Percentiles rank a stretch among this genome's conserved stretches.
These are phyloP conservation scores for Protomyces lactucae-debilis DNA, from an alignment of 1,139 yeast species.

Conservation along the genomic window DNA sequence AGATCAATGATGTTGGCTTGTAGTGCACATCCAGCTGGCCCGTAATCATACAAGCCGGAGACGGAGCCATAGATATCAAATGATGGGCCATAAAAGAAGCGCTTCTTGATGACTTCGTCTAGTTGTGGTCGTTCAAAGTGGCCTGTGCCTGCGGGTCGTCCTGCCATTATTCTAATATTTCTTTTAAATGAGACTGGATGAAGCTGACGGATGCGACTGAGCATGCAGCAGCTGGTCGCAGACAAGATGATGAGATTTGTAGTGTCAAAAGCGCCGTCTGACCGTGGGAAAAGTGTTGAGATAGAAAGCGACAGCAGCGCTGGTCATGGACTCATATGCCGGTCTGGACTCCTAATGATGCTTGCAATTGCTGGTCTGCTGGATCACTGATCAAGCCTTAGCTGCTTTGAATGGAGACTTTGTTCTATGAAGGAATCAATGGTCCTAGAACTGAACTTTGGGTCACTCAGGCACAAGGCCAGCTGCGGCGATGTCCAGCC, in stretches of 20 bases:
- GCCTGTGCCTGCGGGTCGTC: slow-evolving; percentile 10
- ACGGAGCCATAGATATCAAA: slow-evolving; percentile 98
- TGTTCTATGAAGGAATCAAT: no score
- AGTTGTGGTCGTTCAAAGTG: slow-evolving; percentile 72
- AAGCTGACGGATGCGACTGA: not conserved
- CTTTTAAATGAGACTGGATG: not conserved
- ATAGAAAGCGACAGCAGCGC: no score
- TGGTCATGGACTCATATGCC: no score
- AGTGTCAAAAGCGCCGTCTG: no score
- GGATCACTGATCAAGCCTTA: no score
- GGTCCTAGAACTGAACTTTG: no score
- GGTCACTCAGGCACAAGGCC: no score
- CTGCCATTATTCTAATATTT: slow-evolving; percentile 3
- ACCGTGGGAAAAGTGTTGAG: no score
- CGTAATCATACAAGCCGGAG: slow-evolving; percentile 94
- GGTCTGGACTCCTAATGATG: no score
- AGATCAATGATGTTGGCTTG: slow-evolving; percentile 91
- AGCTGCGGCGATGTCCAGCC: no score
- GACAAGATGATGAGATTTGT: not conserved
- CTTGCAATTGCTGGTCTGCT: no score
- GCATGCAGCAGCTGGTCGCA: not conserved
- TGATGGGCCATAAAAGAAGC: slow-evolving; percentile 96
- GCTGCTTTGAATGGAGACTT: no score
- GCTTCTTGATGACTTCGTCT: slow-evolving; percentile 86
- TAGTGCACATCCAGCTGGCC: slow-evolving; percentile 99